These are phyloP conservation scores for Achaetomiella virescens DNA, from an alignment of 495 filamentous ascomycete species.

Conservation along the genomic window DNA sequence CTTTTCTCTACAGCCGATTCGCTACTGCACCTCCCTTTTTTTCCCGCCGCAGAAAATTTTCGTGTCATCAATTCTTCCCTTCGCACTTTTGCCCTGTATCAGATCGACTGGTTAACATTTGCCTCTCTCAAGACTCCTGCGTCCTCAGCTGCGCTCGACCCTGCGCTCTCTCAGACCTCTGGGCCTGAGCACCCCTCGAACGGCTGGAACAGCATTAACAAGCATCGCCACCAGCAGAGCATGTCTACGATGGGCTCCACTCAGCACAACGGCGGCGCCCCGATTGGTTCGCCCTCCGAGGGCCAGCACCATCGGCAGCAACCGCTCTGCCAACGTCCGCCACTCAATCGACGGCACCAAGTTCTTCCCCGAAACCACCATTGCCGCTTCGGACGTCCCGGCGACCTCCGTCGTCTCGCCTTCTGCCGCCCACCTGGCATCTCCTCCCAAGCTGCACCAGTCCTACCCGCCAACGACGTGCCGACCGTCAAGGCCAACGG, in stretches of 20 bases:
- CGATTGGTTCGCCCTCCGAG: constrained; percentile 27
- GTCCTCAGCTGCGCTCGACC: constrained; percentile 72
- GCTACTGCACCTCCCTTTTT: background rate
- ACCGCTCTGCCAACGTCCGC: constrained; percentile 42
- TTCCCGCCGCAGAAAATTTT: background rate
- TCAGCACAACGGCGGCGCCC: constrained; percentile 28
- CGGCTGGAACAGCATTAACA: constrained; percentile 60
- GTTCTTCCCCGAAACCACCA: constrained; percentile 25
- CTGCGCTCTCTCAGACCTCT: constrained; percentile 66
- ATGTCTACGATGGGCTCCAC: constrained; percentile 58
- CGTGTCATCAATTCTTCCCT: background rate
- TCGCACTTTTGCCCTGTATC: background rate
- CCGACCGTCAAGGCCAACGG: constrained; percentile 66
- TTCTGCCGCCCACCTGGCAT: constrained; percentile 40
- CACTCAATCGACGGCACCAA: constrained; percentile 47
- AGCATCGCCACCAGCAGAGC: constrained; percentile 78
- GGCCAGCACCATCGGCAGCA: constrained; percentile 35
- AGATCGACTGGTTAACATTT: constrained; percentile 14
- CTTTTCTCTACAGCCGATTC: constrained; percentile 14
- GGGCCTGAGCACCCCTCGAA: constrained; percentile 48
- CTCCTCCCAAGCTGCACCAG: constrained; percentile 65
- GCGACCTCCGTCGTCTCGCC: constrained; percentile 32
- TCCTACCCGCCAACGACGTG: constrained; percentile 84
- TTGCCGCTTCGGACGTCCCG: constrained; percentile 19
- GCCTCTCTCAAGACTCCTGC: constrained; percentile 56